Base-by-base conservation (phyloP, 345 rosid genomes). In the Eucalyptus grandis region DNA sequence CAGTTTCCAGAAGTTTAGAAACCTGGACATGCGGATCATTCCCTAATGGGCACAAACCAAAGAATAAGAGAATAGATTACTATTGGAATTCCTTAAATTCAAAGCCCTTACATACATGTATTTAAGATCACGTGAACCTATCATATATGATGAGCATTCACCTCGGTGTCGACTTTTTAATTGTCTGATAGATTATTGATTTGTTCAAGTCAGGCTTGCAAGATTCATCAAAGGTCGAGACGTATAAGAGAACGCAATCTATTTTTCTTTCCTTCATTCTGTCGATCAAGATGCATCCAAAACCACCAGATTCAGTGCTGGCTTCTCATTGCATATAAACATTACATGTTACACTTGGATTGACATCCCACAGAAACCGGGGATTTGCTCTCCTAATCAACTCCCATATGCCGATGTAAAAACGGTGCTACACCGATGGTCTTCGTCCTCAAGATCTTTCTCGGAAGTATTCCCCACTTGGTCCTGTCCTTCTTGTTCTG, bases 401-500 rank as follows among this genome's bases (percentile, higher is more conserved):
- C 85, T 44, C 26, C 53, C 67, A 30, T 62, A 87, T 49, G 88
- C 94, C 24, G 90, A 87, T 47, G 94, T 51, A 90, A 94, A 94
- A 91, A 94, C 54, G 95, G 94, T 13, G 97, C 93, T 72, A 93
- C 94, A 40, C 95, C 94, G 4, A 94, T 92, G 90, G 89, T 90
- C 91, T 94, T 96, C 34, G 95, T 90, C 88, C 94, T 94, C 86
- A 93, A 93, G 77, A 96, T 93, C 90, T 95, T 97, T 87, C 94
- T 94, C 91, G 95, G 94, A 30, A 98, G 93, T 21, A 95, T 95
- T 92, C 93, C 88, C 98, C 98, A 96, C 91, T 89, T 97, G 5
- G 89, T 82, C 92, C 93, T 96, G 91, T 96, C 97, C 91, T 97
- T 96, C 92, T 96, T 96, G 95, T 92, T 93, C 89, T 96, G 98